Percentiles rank a stretch among this genome's conserved stretches.
These are phyloP conservation scores for Neurospora tetrasperma DNA, from an alignment of 495 filamentous ascomycete genomes.

Conservation along the genomic window DNA sequence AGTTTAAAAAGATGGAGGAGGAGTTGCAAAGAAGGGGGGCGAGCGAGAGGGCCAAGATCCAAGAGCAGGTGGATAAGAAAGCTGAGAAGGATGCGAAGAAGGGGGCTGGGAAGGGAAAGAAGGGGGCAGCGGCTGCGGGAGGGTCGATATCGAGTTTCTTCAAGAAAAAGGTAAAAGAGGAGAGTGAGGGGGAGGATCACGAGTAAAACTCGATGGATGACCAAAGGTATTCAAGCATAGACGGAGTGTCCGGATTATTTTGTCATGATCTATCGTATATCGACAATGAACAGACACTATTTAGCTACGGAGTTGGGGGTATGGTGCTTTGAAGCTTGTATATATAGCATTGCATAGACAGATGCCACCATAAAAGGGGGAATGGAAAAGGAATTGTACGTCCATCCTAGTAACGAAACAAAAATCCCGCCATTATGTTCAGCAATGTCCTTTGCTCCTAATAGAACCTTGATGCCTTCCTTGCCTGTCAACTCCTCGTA, in stretches of 20 bases:
- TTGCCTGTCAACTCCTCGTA: not conserved
- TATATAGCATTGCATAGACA: not conserved
- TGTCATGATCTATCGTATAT: not conserved
- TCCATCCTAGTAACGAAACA: not conserved
- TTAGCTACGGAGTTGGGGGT: not conserved
- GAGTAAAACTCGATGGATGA: not conserved
- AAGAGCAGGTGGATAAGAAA: conserved; percentile 61
- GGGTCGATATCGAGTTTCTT: not conserved
- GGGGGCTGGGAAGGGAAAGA: conserved; percentile 19
- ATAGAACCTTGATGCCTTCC: not conserved
- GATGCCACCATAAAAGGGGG: not conserved
- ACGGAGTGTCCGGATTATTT: not conserved
- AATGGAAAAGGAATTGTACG: not conserved
- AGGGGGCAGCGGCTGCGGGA: not conserved
- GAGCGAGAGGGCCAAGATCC: conserved; percentile 59
- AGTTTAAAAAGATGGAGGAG: conserved; percentile 45
- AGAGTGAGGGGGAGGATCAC: conserved; percentile 21
- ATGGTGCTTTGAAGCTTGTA: not conserved
- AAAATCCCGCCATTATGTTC: not conserved
- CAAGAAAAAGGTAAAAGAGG: conserved; percentile 29
- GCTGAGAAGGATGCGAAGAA: conserved; percentile 42
- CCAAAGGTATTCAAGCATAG: not conserved
- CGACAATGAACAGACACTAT: not conserved
- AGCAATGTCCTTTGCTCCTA: not conserved
- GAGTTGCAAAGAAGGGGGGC: conserved; percentile 60